A percentile compares a stretch with the other conserved stretches of the same genome.
These are phyloP conservation scores for Warburgia ugandensis DNA, from an alignment of 164 flowering plant genomes.

Conservation along the genomic window DNA sequence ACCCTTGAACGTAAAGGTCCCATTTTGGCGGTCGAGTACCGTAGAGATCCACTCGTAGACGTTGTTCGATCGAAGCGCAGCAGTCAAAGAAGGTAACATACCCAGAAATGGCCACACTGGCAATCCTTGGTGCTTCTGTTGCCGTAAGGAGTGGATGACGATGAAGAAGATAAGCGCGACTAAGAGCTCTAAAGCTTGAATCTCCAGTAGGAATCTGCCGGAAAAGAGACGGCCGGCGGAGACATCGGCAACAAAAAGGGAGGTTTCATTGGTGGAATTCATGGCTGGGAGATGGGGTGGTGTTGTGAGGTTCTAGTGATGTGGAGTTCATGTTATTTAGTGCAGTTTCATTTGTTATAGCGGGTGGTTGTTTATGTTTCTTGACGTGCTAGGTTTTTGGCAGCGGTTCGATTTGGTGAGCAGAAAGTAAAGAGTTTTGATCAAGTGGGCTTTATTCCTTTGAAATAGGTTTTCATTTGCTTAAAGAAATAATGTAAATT, in stretches of 20 bases:
- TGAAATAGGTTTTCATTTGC: background rate
- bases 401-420: constrained; percentile 15
- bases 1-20: constrained; percentile 20
- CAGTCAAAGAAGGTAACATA: constrained; percentile 27
- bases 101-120: constrained; percentile 40
- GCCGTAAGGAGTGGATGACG: constrained; percentile 47
- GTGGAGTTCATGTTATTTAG: background rate
- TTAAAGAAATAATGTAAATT: background rate
- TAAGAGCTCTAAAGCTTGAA: constrained; percentile 49
- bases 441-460: too few relatives aligned
- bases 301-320: background rate
- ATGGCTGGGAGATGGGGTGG: background rate
- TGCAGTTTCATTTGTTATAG: background rate
- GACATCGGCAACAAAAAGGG: background rate
- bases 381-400: constrained; percentile 8
- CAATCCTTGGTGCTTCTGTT: constrained; percentile 47
- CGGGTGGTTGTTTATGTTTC: background rate
- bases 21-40: background rate
- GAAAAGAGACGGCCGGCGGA: background rate
- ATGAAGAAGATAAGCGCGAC: constrained; percentile 49
- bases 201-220: constrained; percentile 22
- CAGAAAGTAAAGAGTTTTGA: background rate
- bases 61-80: constrained; percentile 15
- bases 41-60: constrained; percentile 17
- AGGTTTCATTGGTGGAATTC: constrained; percentile 1